Evolutionary conservation across 352 stramenopile species (phyloP).

Genomic region (Thalassiosira hispida): DNA sequence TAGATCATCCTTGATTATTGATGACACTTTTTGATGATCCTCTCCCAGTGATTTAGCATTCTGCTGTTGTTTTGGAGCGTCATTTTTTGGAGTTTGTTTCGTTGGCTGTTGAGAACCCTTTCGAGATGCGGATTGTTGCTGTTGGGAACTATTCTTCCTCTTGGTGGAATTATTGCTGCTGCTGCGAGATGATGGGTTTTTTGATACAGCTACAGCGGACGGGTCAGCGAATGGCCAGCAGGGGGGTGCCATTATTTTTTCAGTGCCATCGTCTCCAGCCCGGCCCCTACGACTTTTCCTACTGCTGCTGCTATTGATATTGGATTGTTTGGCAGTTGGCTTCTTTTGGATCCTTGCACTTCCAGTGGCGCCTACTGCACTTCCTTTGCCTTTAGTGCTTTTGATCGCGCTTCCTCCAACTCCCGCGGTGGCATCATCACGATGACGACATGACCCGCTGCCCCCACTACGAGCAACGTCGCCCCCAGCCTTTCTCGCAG

Average conservation of each 20-base stretch:
- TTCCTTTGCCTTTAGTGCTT: no score
- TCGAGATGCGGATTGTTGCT: no score
- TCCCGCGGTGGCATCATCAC: background rate
- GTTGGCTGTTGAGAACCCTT: no score
- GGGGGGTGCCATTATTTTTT: background rate
- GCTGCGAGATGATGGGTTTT: background rate
- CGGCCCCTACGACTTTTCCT: background rate
- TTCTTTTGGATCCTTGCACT: background rate
- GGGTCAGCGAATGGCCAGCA: background rate
- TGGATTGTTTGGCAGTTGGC: background rate
- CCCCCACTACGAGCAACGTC: background rate
- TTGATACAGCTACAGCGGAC: background rate
- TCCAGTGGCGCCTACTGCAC: no score
- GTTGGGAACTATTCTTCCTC: background rate
- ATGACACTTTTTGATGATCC: background rate
- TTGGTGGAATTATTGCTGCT: background rate
- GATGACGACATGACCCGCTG: background rate
- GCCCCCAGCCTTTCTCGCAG: background rate
- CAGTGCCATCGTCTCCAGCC: background rate
- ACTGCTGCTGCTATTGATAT: background rate
- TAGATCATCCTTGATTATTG: constrained; percentile 7
- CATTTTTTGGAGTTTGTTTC: background rate
- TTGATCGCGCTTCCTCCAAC: no score
- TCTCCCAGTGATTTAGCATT: background rate
- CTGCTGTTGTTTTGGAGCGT: background rate